A percentile compares a stretch with the other conserved stretches of the same genome.
phyloP scores from a whole-genome alignment of 148 eudicot genomes.

The Rheum nobile region DNA sequence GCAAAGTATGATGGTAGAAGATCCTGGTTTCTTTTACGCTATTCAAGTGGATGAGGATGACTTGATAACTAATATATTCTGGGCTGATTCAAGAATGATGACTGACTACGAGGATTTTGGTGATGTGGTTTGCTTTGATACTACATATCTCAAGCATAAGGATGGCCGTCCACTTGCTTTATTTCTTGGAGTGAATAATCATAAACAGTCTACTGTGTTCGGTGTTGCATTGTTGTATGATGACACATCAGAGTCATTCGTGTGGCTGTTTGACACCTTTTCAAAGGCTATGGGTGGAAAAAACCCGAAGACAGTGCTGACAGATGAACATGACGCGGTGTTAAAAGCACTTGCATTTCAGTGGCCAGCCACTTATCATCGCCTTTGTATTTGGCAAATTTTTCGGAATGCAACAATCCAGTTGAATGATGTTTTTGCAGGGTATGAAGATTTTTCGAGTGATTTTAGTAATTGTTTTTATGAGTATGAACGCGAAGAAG shows the following conservation, averaged over 20 bases:
- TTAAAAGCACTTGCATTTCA: slow-evolving; percentile 40
- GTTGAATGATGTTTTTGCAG: slow-evolving; percentile 52
- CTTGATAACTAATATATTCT: slow-evolving; percentile 44
- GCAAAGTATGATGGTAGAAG: slow-evolving; percentile 61
- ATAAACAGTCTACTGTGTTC: slow-evolving; percentile 50
- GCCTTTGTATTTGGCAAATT: slow-evolving; percentile 47
- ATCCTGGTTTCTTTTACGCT: slow-evolving; percentile 66
- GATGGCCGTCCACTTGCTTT: slow-evolving; percentile 60
- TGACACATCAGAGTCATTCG: slow-evolving; percentile 45
- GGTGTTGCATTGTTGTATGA: slow-evolving; percentile 65
- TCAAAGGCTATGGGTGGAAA: slow-evolving; percentile 33
- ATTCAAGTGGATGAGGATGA: slow-evolving; percentile 61
- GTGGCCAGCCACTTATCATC: slow-evolving; percentile 52
- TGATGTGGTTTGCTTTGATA: slow-evolving; percentile 63
- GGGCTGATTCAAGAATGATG: slow-evolving; percentile 73
- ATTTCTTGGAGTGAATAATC: slow-evolving; percentile 73
- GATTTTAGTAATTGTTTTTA: background rate
- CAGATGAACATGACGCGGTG: slow-evolving; percentile 50
- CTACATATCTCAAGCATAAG: slow-evolving; percentile 38
- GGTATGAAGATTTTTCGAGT: slow-evolving; percentile 6
- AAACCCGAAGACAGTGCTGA: slow-evolving; percentile 54
- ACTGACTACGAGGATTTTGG: slow-evolving; percentile 51
- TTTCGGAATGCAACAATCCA: slow-evolving; percentile 65
- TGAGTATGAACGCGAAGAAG: slow-evolving; percentile 21
- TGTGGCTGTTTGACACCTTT: slow-evolving; percentile 69